Conservation (phyloP, 2,329 filamentous ascomycete genomes). For the Neurospora sp. region DNA sequence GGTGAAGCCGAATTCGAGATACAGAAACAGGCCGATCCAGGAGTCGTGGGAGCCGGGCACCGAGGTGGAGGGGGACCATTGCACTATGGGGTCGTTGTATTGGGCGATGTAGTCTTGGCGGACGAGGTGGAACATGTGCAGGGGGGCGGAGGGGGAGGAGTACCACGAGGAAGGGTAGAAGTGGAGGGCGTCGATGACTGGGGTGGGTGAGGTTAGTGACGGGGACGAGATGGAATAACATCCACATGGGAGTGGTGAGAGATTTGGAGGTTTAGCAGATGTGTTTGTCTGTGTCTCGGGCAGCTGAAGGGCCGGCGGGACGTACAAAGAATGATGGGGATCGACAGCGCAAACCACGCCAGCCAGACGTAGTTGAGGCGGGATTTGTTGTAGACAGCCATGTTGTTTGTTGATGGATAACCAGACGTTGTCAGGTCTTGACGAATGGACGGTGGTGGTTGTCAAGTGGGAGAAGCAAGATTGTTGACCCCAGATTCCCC, state of each 20-base stretch:
- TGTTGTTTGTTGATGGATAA: background rate
- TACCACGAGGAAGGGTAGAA: conserved; percentile 42
- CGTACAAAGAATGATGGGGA: conserved; percentile 23
- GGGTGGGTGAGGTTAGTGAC: background rate
- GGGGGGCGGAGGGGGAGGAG: conserved; percentile 29
- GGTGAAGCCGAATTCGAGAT: conserved; percentile 39
- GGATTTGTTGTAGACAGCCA: background rate
- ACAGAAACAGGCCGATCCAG: conserved; percentile 43
- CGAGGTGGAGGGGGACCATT: conserved; percentile 22
- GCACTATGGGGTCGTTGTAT: conserved; percentile 45
- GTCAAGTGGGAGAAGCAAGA: background rate
- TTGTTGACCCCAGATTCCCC: background rate
- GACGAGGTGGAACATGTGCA: conserved; percentile 36
- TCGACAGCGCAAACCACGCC: conserved; percentile 23
- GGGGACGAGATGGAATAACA: background rate
- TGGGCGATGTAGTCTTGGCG: conserved; percentile 35
- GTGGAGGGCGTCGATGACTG: conserved; percentile 45
- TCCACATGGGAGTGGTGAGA: too few relatives aligned
- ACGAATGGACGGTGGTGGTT: background rate
- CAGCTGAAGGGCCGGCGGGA: background rate
- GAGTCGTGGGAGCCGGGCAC: conserved; percentile 22
- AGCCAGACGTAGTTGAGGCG: conserved; percentile 22
- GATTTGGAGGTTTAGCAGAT: background rate
- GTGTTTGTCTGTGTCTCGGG: background rate
- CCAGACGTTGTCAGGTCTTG: background rate